Base-by-base conservation (phyloP, 2,329 filamentous ascomycete species). In the Alternaria gansuensis region DNA sequence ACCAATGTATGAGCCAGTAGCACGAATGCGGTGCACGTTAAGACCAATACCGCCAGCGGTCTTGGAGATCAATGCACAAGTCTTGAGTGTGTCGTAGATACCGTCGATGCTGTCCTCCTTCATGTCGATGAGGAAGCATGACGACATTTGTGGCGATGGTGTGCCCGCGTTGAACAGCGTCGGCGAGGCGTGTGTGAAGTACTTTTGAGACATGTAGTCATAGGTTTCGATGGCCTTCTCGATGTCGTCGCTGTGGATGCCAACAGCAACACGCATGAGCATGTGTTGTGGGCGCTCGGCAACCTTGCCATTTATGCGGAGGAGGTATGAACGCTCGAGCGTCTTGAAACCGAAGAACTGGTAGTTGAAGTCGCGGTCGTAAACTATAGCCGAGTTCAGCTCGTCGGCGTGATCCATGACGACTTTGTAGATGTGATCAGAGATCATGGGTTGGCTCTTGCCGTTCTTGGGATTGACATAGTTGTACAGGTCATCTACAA, bases 321-420 rank as follows among this genome's bases (percentile, higher is more conserved):
- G 89, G 51, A 99, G 89, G 76, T 99, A 99, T 75, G 95, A 99
- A 61, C 95, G 90, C 84, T 99, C 95, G 37, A 99, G 84, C 7
- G 95, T 99, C 87, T 99, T 99, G 88, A 99, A 99, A 66, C 95
- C 95, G 75, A 99, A 99, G 83, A 96, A 99, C 83, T 99, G 95
- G 84, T 99, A 99, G 87, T 98, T 97, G 87, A 99, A 99, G 79
- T 99, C 95, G 70, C 95, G 91, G 82, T 99, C 95, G 75, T 98
- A 99, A 73, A 99, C 94, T 78, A 99, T 98, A 73, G 95, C 95
- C 41, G 94, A 98, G 84, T 99, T 97, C 57, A 99, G 87, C 82
- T 99, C 95, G 56, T 97, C 95, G 73, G 92, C 93, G 81, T 99
- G 93, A 75, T 90, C 91, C 91, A 97, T 95, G 66, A 99, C 90